Evolutionary conservation across 2,329 filamentous ascomycete species (phyloP).

Genomic region (Xylariaceae sp.): DNA sequence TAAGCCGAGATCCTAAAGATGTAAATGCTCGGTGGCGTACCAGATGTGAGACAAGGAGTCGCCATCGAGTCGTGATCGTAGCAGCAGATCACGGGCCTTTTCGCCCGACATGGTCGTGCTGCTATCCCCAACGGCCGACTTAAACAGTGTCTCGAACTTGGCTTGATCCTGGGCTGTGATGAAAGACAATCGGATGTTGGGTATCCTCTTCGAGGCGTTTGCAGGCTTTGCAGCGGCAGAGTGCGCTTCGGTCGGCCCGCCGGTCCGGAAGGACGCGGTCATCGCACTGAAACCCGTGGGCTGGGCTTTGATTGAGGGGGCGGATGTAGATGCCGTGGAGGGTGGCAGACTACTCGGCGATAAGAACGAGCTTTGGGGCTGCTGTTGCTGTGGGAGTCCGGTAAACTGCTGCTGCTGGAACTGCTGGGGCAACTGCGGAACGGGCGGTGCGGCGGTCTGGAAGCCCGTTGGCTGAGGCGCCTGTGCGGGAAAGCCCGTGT

Average conservation of each 20-base stretch:
- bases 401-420: slow-evolving; percentile 57
- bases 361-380: slow-evolving; percentile 42
- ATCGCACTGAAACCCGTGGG: slow-evolving; percentile 61
- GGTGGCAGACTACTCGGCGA: slow-evolving; percentile 44
- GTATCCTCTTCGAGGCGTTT: slow-evolving; percentile 68
- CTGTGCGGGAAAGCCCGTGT: slow-evolving; percentile 41
- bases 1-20: slow-evolving; percentile 19
- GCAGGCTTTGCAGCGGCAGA: slow-evolving; percentile 38
- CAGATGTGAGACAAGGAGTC: slow-evolving; percentile 89
- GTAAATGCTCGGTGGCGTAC: slow-evolving; percentile 42
- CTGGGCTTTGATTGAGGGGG: slow-evolving; percentile 54
- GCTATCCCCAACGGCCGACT: slow-evolving; percentile 80
- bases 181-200: slow-evolving; percentile 89
- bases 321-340: slow-evolving; percentile 47
- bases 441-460: slow-evolving; percentile 53
- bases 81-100: slow-evolving; percentile 80
- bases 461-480: slow-evolving; percentile 54
- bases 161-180: slow-evolving; percentile 92
- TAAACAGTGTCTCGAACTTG: slow-evolving; percentile 97
- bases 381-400: slow-evolving; percentile 37
- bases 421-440: slow-evolving; percentile 56
- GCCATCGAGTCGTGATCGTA: slow-evolving; percentile 83
- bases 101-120: slow-evolving; percentile 87
- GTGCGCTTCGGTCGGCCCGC: slow-evolving; percentile 38
- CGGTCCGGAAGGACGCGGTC: slow-evolving; percentile 60